Percentiles rank a stretch among this genome's conserved stretches.
Conservation (phyloP, 345 rosid species). For the Gossypium australe region DNA sequence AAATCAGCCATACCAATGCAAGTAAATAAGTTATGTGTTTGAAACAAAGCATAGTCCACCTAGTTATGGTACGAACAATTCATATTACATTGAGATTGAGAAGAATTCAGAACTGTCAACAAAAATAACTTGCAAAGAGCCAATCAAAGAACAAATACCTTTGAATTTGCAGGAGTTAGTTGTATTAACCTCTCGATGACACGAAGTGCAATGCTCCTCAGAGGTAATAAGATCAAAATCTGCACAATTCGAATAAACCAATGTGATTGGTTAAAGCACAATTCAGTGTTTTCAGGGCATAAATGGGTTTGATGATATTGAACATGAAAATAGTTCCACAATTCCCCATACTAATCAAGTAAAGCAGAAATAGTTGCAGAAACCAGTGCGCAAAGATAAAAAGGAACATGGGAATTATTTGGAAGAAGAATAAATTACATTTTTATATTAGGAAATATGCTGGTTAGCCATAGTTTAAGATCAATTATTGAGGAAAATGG, state of each 20-base stretch:
- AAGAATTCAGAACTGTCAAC: not conserved
- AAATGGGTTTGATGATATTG: not conserved
- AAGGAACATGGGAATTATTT: not conserved
- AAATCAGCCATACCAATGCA: not conserved
- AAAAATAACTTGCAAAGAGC: slow-evolving; percentile 8
- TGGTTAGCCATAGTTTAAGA: not conserved
- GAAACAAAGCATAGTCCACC: not conserved
- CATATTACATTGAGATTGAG: not conserved
- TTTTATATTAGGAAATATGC: not conserved
- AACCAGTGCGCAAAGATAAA: not conserved
- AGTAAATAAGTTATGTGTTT: not conserved
- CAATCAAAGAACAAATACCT: slow-evolving; percentile 42
- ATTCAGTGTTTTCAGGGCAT: not conserved
- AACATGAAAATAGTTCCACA: not conserved
- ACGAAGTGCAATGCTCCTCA: slow-evolving; percentile 60
- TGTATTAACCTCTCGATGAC: slow-evolving; percentile 72
- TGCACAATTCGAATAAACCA: slow-evolving; percentile 24
- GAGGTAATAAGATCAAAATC: slow-evolving; percentile 80
- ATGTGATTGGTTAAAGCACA: not conserved
- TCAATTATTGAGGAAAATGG: not conserved
- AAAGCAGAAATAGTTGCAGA: not conserved
- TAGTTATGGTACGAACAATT: not conserved
- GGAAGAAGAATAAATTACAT: not conserved
- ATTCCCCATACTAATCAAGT: not conserved
- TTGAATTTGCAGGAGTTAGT: slow-evolving; percentile 61